Evolutionary conservation across 2,329 filamentous ascomycete genomes (phyloP).

Genomic region (Fusarium proliferatum): DNA sequence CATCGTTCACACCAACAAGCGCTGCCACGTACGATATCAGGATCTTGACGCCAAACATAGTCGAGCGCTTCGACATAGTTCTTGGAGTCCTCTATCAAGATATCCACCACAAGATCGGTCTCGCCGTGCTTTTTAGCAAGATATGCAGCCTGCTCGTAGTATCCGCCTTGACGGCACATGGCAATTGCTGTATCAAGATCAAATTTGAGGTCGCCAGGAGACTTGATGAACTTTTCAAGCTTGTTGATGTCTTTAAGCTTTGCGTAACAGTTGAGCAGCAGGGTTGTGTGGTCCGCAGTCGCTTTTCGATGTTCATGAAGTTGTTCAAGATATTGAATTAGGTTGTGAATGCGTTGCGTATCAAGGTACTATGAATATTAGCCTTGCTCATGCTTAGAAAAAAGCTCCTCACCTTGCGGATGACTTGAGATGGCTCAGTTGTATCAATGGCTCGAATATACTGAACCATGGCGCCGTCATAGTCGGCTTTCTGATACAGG

Average conservation of each 20-base stretch:
- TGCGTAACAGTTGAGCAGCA: slow-evolving; percentile 96
- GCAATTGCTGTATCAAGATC: slow-evolving; percentile 96
- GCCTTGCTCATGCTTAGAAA: neutral
- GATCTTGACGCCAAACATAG: slow-evolving; percentile 90
- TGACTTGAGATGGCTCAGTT: slow-evolving; percentile 95
- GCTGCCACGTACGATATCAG: slow-evolving; percentile 70
- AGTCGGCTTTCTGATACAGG: slow-evolving; percentile 93
- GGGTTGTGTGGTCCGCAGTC: slow-evolving; percentile 93
- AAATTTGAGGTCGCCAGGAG: slow-evolving; percentile 93
- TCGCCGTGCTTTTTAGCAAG: slow-evolving; percentile 94
- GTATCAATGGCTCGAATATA: slow-evolving; percentile 96
- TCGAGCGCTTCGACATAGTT: slow-evolving; percentile 88
- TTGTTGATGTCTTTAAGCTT: slow-evolving; percentile 98
- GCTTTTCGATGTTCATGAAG: slow-evolving; percentile 93
- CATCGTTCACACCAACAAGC: neutral
- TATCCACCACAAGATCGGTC: slow-evolving; percentile 92
- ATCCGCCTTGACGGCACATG: slow-evolving; percentile 97
- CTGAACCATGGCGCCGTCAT: slow-evolving; percentile 98
- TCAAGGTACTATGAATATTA: slow-evolving; percentile 78
- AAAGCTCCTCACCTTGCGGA: slow-evolving; percentile 74
- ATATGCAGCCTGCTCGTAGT: slow-evolving; percentile 96
- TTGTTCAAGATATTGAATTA: slow-evolving; percentile 97
- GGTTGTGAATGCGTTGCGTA: slow-evolving; percentile 95
- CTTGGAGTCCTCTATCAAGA: slow-evolving; percentile 94
- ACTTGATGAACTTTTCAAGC: slow-evolving; percentile 95